Conservation (phyloP, 2,329 filamentous ascomycete genomes). For the Scolecobasidium constrictum region DNA sequence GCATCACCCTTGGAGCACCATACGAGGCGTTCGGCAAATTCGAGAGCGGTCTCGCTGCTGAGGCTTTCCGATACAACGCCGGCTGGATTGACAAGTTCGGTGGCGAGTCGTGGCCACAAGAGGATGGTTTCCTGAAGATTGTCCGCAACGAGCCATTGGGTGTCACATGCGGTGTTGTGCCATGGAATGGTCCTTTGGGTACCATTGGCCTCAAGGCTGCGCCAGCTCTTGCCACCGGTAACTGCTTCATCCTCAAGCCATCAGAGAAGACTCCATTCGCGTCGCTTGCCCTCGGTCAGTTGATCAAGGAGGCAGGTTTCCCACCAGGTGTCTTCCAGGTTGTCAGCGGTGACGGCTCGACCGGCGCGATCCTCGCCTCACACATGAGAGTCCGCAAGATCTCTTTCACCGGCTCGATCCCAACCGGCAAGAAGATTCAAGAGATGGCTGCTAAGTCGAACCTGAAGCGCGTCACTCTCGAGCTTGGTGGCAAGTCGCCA, state of each 20-base stretch:
- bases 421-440: conserved; percentile 28
- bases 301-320: conserved; percentile 28
- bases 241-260: conserved; percentile 27
- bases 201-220: conserved; percentile 26
- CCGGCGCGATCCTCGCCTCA: conserved; percentile 24
- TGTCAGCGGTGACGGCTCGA: conserved; percentile 25
- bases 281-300: conserved; percentile 24
- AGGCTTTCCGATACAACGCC: conserved; percentile 26
- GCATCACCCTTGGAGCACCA: conserved; percentile 37
- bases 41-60: conserved; percentile 28
- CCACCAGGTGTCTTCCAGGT: conserved; percentile 32
- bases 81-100: conserved; percentile 30
- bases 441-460: conserved; percentile 30
- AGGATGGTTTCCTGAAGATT: conserved; percentile 34
- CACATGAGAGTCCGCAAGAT: conserved; percentile 30
- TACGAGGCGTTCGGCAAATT: conserved; percentile 34
- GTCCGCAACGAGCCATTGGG: conserved; percentile 32
- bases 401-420: conserved; percentile 30
- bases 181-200: conserved; percentile 30
- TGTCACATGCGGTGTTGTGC: conserved; percentile 30
- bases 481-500: conserved; percentile 34
- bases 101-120: conserved; percentile 30
- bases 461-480: conserved; percentile 32
- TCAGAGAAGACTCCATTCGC: conserved; percentile 30
- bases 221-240: conserved; percentile 24